Conservation (phyloP, 257 asterid species). For the Agastache rugosa region DNA sequence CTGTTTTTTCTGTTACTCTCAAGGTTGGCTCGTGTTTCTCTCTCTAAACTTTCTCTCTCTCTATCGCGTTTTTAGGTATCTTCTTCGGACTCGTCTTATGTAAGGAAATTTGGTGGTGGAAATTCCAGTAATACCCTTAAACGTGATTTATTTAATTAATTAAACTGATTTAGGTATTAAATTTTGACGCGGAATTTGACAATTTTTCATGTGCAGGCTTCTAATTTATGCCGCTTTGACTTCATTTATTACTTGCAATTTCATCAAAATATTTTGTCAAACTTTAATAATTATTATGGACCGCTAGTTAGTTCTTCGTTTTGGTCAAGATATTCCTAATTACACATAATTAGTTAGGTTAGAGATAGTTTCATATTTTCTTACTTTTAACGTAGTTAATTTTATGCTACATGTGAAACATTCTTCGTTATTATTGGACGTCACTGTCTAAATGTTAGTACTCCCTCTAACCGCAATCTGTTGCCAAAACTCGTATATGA, state of each 20-base stretch:
- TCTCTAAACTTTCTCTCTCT: conserved; percentile 22
- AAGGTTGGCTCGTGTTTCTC: conserved; percentile 13
- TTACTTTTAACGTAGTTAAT: not conserved
- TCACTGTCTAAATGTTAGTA: no score
- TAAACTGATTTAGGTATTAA: conserved; percentile 15
- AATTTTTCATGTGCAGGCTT: not conserved
- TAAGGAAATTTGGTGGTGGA: conserved; percentile 2
- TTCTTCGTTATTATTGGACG: no score
- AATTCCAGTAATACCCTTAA: conserved; percentile 51
- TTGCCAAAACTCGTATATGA: no score
- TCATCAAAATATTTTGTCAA: conserved; percentile 36
- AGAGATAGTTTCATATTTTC: no score
- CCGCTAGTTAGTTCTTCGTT: not conserved
- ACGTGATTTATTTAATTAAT: not conserved
- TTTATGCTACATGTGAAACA: no score
- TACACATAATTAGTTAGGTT: not conserved
- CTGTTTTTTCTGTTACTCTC: conserved; percentile 37
- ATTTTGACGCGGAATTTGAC: conserved; percentile 35
- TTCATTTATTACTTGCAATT: conserved; percentile 30
- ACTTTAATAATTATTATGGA: conserved; percentile 22
- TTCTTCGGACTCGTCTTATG: conserved; percentile 34
- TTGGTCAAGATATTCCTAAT: not conserved
- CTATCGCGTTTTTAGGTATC: conserved; percentile 27
- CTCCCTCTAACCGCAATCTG: no score
- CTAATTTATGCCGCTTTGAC: conserved; percentile 37